phyloP scores from a whole-genome alignment of 176 grass and related monocot species.

The Aechmea fasciata region DNA sequence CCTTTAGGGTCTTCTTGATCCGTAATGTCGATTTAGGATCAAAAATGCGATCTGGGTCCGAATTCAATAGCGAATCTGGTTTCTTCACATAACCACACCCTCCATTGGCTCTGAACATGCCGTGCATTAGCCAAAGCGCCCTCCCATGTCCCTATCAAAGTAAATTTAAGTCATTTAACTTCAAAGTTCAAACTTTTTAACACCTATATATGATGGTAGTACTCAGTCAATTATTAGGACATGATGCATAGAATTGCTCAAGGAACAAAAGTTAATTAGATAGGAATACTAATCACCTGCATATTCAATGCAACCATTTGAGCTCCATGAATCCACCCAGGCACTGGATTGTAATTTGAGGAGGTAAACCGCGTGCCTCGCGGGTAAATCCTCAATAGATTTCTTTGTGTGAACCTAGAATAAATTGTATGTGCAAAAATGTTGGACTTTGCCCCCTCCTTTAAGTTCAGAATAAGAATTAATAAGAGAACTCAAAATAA shows the following conservation, averaged over 20 bases:
- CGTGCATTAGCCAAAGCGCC: slow-evolving; percentile 67
- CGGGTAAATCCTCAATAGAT: slow-evolving; percentile 60
- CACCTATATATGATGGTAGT: no score
- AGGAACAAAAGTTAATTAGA: background rate
- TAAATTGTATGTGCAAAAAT: background rate
- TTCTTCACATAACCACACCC: slow-evolving; percentile 94
- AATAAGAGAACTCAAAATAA: background rate
- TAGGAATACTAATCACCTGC: slow-evolving; percentile 39
- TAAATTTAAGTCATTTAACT: no score
- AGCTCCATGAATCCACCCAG: slow-evolving; percentile 58
- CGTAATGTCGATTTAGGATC: slow-evolving; percentile 34
- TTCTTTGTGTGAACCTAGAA: slow-evolving; percentile 59
- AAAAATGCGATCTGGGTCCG: slow-evolving; percentile 21
- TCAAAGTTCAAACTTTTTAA: no score
- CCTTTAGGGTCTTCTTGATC: slow-evolving; percentile 53
- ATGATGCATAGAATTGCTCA: background rate
- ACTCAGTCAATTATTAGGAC: background rate
- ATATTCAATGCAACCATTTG: slow-evolving; percentile 91
- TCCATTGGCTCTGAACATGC: slow-evolving; percentile 81
- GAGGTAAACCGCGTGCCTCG: slow-evolving; percentile 50
- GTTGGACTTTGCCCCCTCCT: no score
- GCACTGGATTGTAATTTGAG: slow-evolving; percentile 66
- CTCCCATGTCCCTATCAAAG: slow-evolving; percentile 46
- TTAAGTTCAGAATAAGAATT: no score
- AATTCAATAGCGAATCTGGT: slow-evolving; percentile 47